Percentiles rank a stretch among this genome's conserved stretches.
Conservation (phyloP, 495 filamentous ascomycete genomes). For the Aspergillus affinis region DNA sequence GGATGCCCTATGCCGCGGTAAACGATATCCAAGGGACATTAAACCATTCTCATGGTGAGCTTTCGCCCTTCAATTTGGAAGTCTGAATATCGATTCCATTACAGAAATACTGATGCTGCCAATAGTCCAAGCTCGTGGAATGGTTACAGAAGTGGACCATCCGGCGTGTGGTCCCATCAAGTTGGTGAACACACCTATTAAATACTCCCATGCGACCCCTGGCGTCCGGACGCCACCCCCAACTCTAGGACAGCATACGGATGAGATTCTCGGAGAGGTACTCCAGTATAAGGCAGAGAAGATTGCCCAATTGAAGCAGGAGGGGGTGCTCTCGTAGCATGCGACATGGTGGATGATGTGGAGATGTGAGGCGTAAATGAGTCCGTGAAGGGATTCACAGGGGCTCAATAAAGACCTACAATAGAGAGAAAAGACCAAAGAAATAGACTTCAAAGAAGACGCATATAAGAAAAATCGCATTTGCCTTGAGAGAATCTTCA, state of each 20-base stretch:
- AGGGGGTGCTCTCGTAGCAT: slow-evolving; percentile 67
- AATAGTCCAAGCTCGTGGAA: slow-evolving; percentile 73
- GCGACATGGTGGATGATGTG: no score
- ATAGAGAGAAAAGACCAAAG: background rate
- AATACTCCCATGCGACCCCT: slow-evolving; percentile 82
- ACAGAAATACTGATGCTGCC: slow-evolving; percentile 8
- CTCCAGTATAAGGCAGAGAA: slow-evolving; percentile 62
- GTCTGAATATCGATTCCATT: background rate
- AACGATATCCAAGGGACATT: slow-evolving; percentile 87
- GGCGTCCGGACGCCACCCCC: slow-evolving; percentile 79
- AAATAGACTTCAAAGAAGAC: background rate
- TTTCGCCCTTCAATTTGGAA: background rate
- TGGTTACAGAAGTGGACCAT: slow-evolving; percentile 88
- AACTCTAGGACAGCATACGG: slow-evolving; percentile 86
- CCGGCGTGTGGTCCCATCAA: slow-evolving; percentile 79
- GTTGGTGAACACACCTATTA: slow-evolving; percentile 92
- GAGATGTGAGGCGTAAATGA: no score
- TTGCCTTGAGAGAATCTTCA: no score
- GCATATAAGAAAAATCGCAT: background rate
- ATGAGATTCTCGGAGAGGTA: slow-evolving; percentile 72
- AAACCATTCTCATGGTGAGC: slow-evolving; percentile 74
- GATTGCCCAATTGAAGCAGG: slow-evolving; percentile 61
- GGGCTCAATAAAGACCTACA: background rate
- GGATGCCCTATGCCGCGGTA: slow-evolving; percentile 92
- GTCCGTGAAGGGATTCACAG: background rate